Evolutionary conservation across 768 basidiomycete species (phyloP), one percentile per base, ranked within the genome.

Genomic region (Clavulina sp.): DNA sequence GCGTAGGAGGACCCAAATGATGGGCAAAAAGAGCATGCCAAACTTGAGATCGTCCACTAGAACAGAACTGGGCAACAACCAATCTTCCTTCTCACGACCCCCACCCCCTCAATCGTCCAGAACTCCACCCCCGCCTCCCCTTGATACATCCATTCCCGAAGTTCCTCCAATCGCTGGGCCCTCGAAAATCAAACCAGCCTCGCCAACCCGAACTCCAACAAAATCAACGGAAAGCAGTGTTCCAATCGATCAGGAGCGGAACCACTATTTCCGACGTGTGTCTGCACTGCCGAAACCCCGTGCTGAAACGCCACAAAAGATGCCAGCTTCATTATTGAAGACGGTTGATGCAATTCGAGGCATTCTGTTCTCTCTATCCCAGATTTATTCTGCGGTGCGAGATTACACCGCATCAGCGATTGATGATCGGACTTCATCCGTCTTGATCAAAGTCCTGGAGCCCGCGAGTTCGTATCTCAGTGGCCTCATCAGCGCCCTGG

Each of bases 211-310:
- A 24, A 9, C 49, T 26, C 9, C 61, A 50, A 60, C 57, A 57
- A 50, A 65, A 55, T 28, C 60, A 13, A 38, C 21, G 36, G 13
- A 38, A 21, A 38, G 13, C 36, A 38, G 36, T 13, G 36, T 38
- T 38, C 71, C 78, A 3, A 77, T 84, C 65, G 78, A 87, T 38
- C 73, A 76, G 3, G 86, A 92, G 60, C 77, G 85, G 23, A 84
- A 88, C 60, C 84, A 87, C 1, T 97, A 99, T 65, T 99, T 99
- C 67, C 81, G 82, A 33, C 79, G 91, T n/a, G 70, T 93, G 23
- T 89, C 88, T 2, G 78, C 80, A 30, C 67, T 88, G 3, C 82
- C 83, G 1, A 16, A 16, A 46, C 34, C 34, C 34, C 34, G 34
- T 9, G 66, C 70, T 1, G 73, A 76, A 30, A 66, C 71, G 5